Percentiles rank a stretch among this genome's conserved stretches.
Evolutionary conservation across 768 basidiomycete genomes (phyloP).

Genomic region (Rhizopogon vinicolor): DNA sequence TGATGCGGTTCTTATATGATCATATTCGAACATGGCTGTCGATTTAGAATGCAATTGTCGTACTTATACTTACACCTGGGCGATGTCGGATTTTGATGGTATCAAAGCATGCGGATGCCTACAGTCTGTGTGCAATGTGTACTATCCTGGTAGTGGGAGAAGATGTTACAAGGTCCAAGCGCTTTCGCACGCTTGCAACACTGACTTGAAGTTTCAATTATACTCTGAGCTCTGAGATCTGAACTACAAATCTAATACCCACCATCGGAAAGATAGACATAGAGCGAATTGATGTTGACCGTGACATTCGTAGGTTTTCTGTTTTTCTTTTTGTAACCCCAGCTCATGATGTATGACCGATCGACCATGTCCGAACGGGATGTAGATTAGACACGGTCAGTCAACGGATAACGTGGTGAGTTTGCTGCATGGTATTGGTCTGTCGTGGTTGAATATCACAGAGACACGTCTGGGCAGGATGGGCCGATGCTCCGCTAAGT

Average conservation of each 20-base stretch:
- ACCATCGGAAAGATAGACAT: not conserved
- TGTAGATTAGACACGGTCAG: conserved; percentile 71
- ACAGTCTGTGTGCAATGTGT: too few relatives aligned
- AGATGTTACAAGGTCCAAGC: too few relatives aligned
- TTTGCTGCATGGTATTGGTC: not conserved
- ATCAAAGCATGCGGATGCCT: not conserved
- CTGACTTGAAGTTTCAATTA: not conserved
- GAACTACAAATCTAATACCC: not conserved
- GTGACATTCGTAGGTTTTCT: not conserved
- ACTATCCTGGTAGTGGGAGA: too few relatives aligned
- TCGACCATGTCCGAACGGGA: not conserved
- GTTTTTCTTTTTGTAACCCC: not conserved
- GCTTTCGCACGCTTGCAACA: not conserved
- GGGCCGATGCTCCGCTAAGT: conserved; percentile 67
- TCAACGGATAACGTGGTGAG: conserved; percentile 71
- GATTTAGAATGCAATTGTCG: not conserved
- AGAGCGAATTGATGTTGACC: not conserved
- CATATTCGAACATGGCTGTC: not conserved
- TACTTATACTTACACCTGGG: not conserved
- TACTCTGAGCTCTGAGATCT: too few relatives aligned
- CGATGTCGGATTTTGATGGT: not conserved
- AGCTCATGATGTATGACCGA: too few relatives aligned
- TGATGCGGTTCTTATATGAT: conserved; percentile 1
- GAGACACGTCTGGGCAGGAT: conserved; percentile 67
- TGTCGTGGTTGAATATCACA: conserved; percentile 10